Conservation (phyloP, 768 basidiomycete genomes). For the Boletus rex-veris region DNA sequence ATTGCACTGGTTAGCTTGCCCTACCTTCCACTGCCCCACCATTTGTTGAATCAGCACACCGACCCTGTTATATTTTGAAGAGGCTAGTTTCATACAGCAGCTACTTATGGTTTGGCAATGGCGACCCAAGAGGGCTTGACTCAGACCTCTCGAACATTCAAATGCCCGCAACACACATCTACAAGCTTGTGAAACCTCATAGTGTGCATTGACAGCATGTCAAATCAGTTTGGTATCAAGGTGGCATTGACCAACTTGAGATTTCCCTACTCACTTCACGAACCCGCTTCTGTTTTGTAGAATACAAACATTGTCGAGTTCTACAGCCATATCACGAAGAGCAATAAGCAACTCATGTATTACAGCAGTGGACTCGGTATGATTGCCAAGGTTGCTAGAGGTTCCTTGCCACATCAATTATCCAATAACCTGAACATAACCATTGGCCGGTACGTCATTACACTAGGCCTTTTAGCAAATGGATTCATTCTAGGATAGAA, state of each 20-base stretch:
- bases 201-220: constrained; percentile 41
- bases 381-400: constrained; percentile 23
- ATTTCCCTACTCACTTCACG: background rate
- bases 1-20: background rate
- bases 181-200: constrained; percentile 17
- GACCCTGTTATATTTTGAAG: background rate
- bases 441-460: constrained; percentile 33
- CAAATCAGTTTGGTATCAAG: constrained; percentile 36
- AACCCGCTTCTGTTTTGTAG: constrained; percentile 14
- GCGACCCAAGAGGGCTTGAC: background rate
- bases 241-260: constrained; percentile 13
- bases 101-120: background rate
- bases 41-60: background rate
- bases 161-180: constrained; percentile 1
- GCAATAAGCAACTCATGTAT: constrained; percentile 35
- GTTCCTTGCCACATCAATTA: constrained; percentile 20
- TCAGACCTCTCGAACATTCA: background rate
- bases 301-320: constrained; percentile 43
- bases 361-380: constrained; percentile 42
- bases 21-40: background rate
- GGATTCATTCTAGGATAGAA: constrained; percentile 23
- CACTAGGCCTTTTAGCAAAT: background rate
- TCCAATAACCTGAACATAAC: constrained; percentile 33
- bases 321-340: constrained; percentile 36
- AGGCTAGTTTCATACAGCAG: background rate